These are phyloP conservation scores for Lepiota venenata DNA, from an alignment of 768 basidiomycete species.

Conservation along the genomic window DNA sequence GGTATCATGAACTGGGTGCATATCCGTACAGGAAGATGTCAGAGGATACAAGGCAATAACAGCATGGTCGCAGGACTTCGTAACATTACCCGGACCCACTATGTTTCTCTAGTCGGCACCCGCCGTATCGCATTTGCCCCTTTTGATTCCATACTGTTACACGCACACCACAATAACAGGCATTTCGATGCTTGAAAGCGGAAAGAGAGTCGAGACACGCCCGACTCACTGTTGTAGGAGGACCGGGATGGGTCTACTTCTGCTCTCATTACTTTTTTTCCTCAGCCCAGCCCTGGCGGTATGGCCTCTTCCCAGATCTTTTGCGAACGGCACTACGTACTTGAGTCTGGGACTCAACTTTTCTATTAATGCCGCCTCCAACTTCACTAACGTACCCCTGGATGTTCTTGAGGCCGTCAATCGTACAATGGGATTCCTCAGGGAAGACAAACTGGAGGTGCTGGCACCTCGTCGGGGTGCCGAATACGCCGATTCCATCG, in stretches of 20 bases:
- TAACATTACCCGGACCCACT: too few relatives aligned
- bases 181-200: too few relatives aligned
- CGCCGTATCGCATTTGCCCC: too few relatives aligned
- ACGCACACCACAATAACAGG: too few relatives aligned
- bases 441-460: constrained; percentile 54
- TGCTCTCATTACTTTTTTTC: constrained; percentile 5
- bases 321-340: constrained; percentile 39
- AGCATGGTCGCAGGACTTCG: too few relatives aligned
- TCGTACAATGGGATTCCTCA: constrained; percentile 41
- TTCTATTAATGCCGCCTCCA: constrained; percentile 37
- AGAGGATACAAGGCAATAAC: too few relatives aligned
- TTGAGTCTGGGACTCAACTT: constrained; percentile 49
- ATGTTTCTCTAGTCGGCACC: too few relatives aligned
- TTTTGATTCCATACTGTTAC: too few relatives aligned
- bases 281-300: constrained; percentile 24
- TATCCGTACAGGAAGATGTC: too few relatives aligned
- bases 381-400: constrained; percentile 35
- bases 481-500: constrained; percentile 36
- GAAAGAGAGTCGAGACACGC: too few relatives aligned
- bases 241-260: neutral
- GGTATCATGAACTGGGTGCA: too few relatives aligned
- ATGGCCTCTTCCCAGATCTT: constrained; percentile 47
- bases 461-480: constrained; percentile 59
- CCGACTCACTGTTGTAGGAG: too few relatives aligned
- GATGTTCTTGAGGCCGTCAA: constrained; percentile 57